Evolutionary conservation across 306 rosid genomes (phyloP), one percentile per base, ranked within the genome.

Genomic region (Lotus japonicus): DNA sequence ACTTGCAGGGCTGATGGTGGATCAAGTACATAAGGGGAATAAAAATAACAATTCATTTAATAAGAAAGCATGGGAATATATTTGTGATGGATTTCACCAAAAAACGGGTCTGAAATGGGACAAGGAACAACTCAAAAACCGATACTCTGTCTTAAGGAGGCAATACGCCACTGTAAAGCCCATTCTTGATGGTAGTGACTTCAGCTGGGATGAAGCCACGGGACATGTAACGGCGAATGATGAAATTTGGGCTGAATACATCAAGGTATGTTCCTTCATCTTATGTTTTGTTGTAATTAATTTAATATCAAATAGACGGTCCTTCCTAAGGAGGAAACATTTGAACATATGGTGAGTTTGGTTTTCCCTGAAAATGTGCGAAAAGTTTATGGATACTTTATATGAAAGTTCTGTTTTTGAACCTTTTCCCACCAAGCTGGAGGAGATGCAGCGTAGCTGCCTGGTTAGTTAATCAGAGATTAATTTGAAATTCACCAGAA

Each of bases 51-150:
- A 70, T 68, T 79, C 81, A 28, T 83, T 88, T 68, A 84, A 89
- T 65, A 90, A 79, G 85, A 86, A 79, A 80, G 88, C 92, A 9
- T 88, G 95, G 90, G 81, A 64, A 66, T 70, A 64, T 69, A 81
- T 91, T n/a, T 83, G 86, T 69, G 89, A 84, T 54, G 92, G 62
- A 55, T 88, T 88, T 70, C 76, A 68, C 70, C 76, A 18, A 70
- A 86, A 63, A 80, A 84, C 92, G 9, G 85, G 84, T 68, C 73
- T 91, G 82, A 79, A 74, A 71, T 91, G 90, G 97, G 95, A 84
- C 64, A 84, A 74, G 83, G 97, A 88, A 42, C 90, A 90, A 66
- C 87, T 88, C 73, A 88, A 88, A 83, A 90, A 88, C 72, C 82
- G 90, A 45, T 72, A 77, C 60, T 81, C 92, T 5, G 92, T 83